These are phyloP conservation scores for Trichoderma atroviride DNA, from an alignment of 2,329 filamentous ascomycete genomes.

Conservation along the genomic window DNA sequence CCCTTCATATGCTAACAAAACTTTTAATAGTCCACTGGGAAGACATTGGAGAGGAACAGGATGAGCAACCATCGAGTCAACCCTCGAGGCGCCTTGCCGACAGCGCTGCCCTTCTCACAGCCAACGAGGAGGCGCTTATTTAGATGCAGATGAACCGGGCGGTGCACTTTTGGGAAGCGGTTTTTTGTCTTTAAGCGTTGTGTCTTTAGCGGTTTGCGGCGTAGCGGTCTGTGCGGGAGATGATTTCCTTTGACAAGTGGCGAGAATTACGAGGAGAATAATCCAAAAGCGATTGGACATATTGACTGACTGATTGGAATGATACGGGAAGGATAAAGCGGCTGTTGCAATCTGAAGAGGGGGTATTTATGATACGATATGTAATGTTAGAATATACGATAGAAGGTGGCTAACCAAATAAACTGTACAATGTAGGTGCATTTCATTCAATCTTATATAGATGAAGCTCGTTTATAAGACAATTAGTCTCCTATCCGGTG, in stretches of 20 bases:
- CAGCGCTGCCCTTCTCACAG: neutral
- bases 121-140: conserved; percentile 37
- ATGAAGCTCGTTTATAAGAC: neutral
- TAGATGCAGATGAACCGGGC: conserved; percentile 22
- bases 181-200: neutral
- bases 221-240: neutral
- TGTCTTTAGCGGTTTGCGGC: neutral
- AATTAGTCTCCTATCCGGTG: neutral
- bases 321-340: neutral
- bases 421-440: neutral
- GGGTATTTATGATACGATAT: neutral
- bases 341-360: neutral
- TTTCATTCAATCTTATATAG: neutral
- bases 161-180: neutral
- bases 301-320: neutral
- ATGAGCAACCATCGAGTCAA: conserved; percentile 13
- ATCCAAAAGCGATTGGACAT: conserved; percentile 4
- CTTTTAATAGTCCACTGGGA: conserved; percentile 40
- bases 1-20: neutral
- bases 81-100: neutral
- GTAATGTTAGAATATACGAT: conserved; percentile 17
- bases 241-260: conserved; percentile 12
- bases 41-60: conserved; percentile 37
- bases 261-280: neutral
- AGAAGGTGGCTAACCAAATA: conserved; percentile 21